Percentiles rank a stretch among this genome's conserved stretches.
phyloP scores from a whole-genome alignment of 495 filamentous ascomycete species.

The Podospora pseudoanserina region DNA sequence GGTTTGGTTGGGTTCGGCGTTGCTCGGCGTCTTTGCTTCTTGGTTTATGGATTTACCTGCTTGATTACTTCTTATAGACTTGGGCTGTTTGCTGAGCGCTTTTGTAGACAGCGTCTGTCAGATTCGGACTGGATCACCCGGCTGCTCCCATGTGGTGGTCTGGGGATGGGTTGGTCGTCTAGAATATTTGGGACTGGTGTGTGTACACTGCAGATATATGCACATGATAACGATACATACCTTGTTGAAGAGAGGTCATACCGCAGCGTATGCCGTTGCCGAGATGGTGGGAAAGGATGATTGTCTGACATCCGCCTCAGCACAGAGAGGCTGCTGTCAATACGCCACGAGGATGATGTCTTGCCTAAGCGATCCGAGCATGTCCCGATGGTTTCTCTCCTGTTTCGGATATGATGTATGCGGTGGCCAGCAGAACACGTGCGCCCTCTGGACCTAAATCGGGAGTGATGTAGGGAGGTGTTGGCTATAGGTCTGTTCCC shows the following conservation, averaged over 20 bases:
- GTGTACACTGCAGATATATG: neutral
- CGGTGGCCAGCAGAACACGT: neutral
- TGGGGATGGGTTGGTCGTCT: neutral
- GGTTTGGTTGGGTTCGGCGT: conserved; percentile 3
- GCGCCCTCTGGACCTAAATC: neutral
- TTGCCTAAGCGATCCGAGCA: neutral
- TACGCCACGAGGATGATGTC: neutral
- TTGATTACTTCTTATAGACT: neutral
- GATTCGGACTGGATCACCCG: neutral
- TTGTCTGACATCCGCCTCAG: neutral
- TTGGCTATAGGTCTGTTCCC: neutral
- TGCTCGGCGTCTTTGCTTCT: neutral
- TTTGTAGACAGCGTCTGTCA: neutral
- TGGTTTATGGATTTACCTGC: neutral
- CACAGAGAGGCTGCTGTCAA: neutral
- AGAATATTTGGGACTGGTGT: neutral
- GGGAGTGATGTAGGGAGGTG: neutral
- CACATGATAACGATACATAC: neutral
- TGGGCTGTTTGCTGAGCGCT: neutral
- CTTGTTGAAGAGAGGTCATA: neutral
- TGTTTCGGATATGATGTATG: neutral
- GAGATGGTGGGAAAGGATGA: neutral
- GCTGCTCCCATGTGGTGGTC: neutral
- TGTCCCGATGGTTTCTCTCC: neutral
- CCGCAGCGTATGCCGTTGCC: neutral